Percentiles rank a stretch among this genome's conserved stretches.
These are phyloP conservation scores for Medicago truncatula DNA, from an alignment of 306 rosid genomes.

Conservation along the genomic window MtrunA17r5.0-ANR NC_053045.1:40963501-40964000, in stretches of 20 bases:
- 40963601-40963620: background rate
- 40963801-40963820: background rate
- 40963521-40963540: too few species aligned
- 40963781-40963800: slow-evolving; percentile 15
- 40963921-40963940: too few species aligned
- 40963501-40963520: background rate
- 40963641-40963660: background rate
- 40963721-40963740: slow-evolving; percentile 77
- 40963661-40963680: too few species aligned
- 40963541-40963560: background rate
- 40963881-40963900: too few species aligned
- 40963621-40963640: too few species aligned
- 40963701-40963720: slow-evolving; percentile 49
- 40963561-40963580: background rate
- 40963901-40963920: too few species aligned
- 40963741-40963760: slow-evolving; percentile 75
- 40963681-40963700: slow-evolving; percentile 9
- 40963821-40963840: background rate
- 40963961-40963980: too few species aligned
- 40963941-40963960: too few species aligned
- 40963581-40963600: background rate
- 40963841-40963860: too few species aligned
- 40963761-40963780: slow-evolving; percentile 81
- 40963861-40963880: too few species aligned
- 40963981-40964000: too few species aligned